These are phyloP conservation scores for Thozetella sp. DNA, from an alignment of 495 filamentous ascomycete genomes.

Conservation along the genomic window DNA sequence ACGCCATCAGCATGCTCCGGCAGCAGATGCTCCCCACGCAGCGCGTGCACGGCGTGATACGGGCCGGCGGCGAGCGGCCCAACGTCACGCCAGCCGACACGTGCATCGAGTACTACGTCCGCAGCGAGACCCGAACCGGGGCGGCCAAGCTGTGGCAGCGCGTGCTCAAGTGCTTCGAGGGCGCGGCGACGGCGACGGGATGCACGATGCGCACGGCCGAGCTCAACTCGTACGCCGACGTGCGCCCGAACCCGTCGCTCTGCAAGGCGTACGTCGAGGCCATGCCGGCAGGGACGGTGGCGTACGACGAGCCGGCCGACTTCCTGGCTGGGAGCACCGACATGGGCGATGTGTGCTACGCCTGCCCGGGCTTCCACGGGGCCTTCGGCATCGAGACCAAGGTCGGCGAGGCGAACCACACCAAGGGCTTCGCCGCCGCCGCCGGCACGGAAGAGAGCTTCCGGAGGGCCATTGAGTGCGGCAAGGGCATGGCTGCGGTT, in stretches of 20 bases:
- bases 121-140: conserved; percentile 41
- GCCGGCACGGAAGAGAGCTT: conserved; percentile 52
- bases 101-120: conserved; percentile 57
- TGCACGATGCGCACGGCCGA: conserved; percentile 49
- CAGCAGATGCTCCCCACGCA: conserved; percentile 54
- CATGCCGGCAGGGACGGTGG: conserved; percentile 43
- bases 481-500: conserved; percentile 57
- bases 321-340: conserved; percentile 43
- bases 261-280: conserved; percentile 52
- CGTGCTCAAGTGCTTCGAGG: conserved; percentile 58
- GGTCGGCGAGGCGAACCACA: conserved; percentile 52
- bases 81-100: conserved; percentile 57
- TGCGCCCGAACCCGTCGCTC: conserved; percentile 48
- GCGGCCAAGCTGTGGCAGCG: conserved; percentile 48
- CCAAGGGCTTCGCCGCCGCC: conserved; percentile 51
- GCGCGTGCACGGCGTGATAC: conserved; percentile 29
- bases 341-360: conserved; percentile 59
- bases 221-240: conserved; percentile 53
- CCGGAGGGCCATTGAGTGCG: conserved; percentile 46
- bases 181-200: conserved; percentile 56
- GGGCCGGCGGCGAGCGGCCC: conserved; percentile 24
- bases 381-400: conserved; percentile 52
- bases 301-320: conserved; percentile 37
- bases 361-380: conserved; percentile 59
- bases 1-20: conserved; percentile 60